Evolutionary conservation across 768 basidiomycete genomes (phyloP), one percentile per base, ranked within the genome.

Genomic region (Paxillus involutus): DNA sequence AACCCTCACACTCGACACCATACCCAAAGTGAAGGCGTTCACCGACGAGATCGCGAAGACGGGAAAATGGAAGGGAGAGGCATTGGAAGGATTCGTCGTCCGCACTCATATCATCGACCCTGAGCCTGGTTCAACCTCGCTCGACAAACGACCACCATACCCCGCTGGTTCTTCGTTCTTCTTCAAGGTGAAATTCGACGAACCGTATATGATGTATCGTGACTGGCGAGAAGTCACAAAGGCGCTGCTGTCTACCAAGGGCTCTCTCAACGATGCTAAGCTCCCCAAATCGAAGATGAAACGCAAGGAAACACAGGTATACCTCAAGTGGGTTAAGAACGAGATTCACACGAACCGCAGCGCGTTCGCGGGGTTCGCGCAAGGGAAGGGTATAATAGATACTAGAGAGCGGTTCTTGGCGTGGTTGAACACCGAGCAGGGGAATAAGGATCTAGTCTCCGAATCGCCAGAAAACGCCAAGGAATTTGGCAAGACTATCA

Each of bases 101-200:
- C 85, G 95, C 54, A 88, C 88, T 2, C 78, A 77, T 56, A 82
- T 93, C 59, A 58, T 74, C 17, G 71, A 71, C 47, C 78, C 75
- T 3, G 79, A 76, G 26, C 66, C 65, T 2, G 63, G 57, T 7
- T 59, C 59, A 10, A 55, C 65, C 0, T 71, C 68, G 47, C 68
- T 62, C 29, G 63, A 62, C 44, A 63, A 56, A 51, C 61, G 67
- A 19, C 79, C 82, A 1, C 94, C 94, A 0, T 97, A 98, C 65
- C 68, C 77, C 0, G 71, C 85, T 1, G 91, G 88, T 30, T 84
- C 89, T 2, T 88, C 92, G 0, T 96, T 98, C 78, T 98, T 99
- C 80, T 98, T 97, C 85, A 99, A 99, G 68, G 80, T 98, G 75
- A 99, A 99, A 69, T 98, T 98, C 70, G 94, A 98, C 70, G 93